phyloP scores from a whole-genome alignment of 225 moss, liverwort and hornwort species.

The Marchantia polymorpha region DNA sequence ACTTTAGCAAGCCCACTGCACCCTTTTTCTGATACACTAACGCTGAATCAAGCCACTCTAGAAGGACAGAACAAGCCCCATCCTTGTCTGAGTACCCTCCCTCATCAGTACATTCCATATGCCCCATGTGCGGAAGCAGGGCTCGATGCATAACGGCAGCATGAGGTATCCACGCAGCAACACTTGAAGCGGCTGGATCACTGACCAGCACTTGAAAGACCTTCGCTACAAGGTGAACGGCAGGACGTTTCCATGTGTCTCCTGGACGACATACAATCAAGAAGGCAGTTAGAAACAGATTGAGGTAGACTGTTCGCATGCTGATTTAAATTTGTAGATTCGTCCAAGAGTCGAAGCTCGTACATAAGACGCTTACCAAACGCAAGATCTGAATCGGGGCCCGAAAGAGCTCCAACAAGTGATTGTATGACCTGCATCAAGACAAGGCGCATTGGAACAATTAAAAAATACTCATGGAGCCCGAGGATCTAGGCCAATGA shows the following conservation, averaged over 20 bases:
- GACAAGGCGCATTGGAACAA: neutral
- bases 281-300: neutral
- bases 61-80: constrained; percentile 54
- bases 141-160: constrained; percentile 69
- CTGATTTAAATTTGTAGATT: neutral
- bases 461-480: neutral
- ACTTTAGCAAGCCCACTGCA: constrained; percentile 77
- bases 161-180: constrained; percentile 65
- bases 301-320: too few relatives aligned
- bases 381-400: constrained; percentile 27
- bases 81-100: constrained; percentile 39
- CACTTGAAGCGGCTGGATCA: constrained; percentile 70
- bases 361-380: constrained; percentile 24
- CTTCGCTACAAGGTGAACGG: constrained; percentile 74
- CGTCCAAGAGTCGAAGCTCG: too few relatives aligned
- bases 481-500: neutral
- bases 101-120: constrained; percentile 24
- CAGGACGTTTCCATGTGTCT: constrained; percentile 48
- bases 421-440: constrained; percentile 62
- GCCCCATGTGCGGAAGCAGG: constrained; percentile 50
- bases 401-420: constrained; percentile 46
- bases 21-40: constrained; percentile 82
- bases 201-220: constrained; percentile 77
- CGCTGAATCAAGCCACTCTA: constrained; percentile 95
- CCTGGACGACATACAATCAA: constrained; percentile 19